Base-by-base conservation (phyloP, 176 grass and related monocot species). In the Carex scoparia region DNA sequence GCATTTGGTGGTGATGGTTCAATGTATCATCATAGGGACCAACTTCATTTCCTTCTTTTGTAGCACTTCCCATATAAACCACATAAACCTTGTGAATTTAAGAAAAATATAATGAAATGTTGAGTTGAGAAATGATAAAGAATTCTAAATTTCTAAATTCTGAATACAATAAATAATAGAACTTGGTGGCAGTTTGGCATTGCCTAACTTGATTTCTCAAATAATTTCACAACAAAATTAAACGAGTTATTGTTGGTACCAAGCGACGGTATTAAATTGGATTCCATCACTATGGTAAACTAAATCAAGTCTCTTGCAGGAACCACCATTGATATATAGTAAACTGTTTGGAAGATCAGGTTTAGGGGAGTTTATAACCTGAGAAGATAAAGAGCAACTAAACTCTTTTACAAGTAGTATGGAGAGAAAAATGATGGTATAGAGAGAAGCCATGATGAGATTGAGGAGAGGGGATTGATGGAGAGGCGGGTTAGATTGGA, bases 11-110 rank as follows among this genome's bases (percentile, higher is more conserved):
- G 56, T 88, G 88, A 69, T 93, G 87, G 77, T 46, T 87, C 89
- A 80, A 49, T 18, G 73, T 65, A 68, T 89, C 82, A 75, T 89
- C 84, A 31, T 57, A 7, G 1, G 2, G 71, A 15, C 53, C 44
- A 5, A 27, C 1, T 31, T 69, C 77, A 19, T 28, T 81, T 62
- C 16, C 18, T 5, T 65, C 65, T 35, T 55, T 62, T 31, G 61
- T n/a, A 55, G 46, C 85, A 48, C 80, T 87, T 70, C 92, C 92
- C 92, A 94, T 94, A 74, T 94, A 94, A 56, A 94, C 89, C 31
- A 94, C 87, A 72, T 87, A 87, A 49, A 91, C 85, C 92, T 94
- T 59, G 37, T 44, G 0, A 53, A 31, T 44, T n/a, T 66, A 28
- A n/a, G n/a, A 81, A 82, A 63, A 33, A 33, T 33, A 73, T 3